These are phyloP conservation scores for Alternaria atra DNA, from an alignment of 2,329 filamentous ascomycete species.

Conservation along the genomic window DNA sequence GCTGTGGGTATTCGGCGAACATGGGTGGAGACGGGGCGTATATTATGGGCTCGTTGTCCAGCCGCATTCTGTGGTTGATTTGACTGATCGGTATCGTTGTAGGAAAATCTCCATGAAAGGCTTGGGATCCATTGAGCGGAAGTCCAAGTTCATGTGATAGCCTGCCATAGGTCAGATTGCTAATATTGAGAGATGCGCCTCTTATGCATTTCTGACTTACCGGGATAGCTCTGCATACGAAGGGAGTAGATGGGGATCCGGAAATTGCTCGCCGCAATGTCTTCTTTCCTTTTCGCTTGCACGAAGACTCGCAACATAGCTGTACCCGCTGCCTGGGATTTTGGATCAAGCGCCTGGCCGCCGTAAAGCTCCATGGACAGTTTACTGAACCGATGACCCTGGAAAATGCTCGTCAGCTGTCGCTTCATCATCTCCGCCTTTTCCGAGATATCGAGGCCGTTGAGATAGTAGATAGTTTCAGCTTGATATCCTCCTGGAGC, in stretches of 20 bases:
- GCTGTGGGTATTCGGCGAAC: too few relatives aligned
- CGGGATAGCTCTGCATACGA: background rate
- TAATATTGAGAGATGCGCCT: background rate
- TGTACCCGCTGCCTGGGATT: background rate
- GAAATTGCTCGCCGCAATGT: background rate
- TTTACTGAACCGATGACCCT: too few relatives aligned
- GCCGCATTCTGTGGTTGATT: too few relatives aligned
- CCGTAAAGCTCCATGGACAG: too few relatives aligned
- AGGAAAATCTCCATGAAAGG: constrained; percentile 53
- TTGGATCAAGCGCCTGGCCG: background rate
- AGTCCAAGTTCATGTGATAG: constrained; percentile 57
- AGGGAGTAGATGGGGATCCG: too few relatives aligned
- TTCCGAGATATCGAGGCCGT: background rate
- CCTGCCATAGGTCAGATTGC: constrained; percentile 26
- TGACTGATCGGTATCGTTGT: too few relatives aligned
- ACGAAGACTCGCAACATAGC: background rate
- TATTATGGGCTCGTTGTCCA: constrained; percentile 29
- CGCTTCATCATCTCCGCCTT: background rate
- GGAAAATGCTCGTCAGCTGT: background rate
- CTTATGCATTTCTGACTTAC: background rate
- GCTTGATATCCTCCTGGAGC: background rate
- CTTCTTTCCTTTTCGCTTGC: background rate
- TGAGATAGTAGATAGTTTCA: background rate
- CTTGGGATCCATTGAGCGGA: constrained; percentile 55
- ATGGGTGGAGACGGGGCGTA: constrained; percentile 46